These are phyloP conservation scores for Apophysomyces variabilis DNA, from an alignment of 371 early-diverging fungal species.

Conservation along the genomic window DNA sequence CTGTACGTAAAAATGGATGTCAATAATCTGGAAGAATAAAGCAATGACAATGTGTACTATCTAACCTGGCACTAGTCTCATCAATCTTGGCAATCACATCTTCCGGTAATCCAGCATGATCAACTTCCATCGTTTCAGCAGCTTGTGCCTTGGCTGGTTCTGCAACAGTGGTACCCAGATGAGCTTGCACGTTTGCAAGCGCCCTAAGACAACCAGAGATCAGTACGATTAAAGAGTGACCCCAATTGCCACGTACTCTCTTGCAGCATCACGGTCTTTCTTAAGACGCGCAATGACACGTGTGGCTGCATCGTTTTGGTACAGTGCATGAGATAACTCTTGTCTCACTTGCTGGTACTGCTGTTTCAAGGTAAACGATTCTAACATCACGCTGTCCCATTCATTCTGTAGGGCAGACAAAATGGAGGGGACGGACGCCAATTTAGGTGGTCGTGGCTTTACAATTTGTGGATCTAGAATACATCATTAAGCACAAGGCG, in stretches of 20 bases:
- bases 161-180: conserved; percentile 55
- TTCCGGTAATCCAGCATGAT: conserved; percentile 47
- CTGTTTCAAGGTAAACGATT: conserved; percentile 88
- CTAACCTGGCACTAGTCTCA: conserved; percentile 62
- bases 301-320: conserved; percentile 94
- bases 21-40: not conserved
- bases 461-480: conserved; percentile 67
- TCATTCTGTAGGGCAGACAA: conserved; percentile 91
- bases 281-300: conserved; percentile 92
- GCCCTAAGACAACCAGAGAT: conserved; percentile 42
- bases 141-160: conserved; percentile 33
- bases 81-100: conserved; percentile 65
- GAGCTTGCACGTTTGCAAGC: conserved; percentile 72
- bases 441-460: conserved; percentile 87
- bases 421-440: conserved; percentile 91
- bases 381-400: conserved; percentile 94
- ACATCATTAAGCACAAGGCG: not conserved
- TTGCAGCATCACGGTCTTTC: conserved; percentile 90
- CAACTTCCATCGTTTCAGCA: conserved; percentile 72
- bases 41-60: not conserved
- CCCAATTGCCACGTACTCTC: conserved; percentile 60
- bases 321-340: conserved; percentile 90
- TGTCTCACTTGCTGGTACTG: conserved; percentile 91
- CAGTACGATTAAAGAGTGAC: not conserved
- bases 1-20: conserved; percentile 21